Percentiles rank a stretch among this genome's conserved stretches.
These are phyloP conservation scores for Limonium bicolor DNA, from an alignment of 148 eudicot genomes.

Conservation along the genomic window DNA sequence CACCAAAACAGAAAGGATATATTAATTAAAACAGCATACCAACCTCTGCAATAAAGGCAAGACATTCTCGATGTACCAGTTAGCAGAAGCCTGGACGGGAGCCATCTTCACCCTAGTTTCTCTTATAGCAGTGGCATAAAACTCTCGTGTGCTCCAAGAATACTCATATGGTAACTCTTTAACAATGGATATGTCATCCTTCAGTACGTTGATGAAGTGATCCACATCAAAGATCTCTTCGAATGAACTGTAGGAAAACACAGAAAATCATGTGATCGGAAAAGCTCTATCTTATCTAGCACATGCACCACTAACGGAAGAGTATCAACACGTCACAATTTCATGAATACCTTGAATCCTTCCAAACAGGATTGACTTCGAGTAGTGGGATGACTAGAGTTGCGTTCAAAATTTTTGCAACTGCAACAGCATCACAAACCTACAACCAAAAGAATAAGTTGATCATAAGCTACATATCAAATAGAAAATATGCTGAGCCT, in stretches of 20 bases:
- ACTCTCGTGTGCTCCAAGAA: constrained; percentile 93
- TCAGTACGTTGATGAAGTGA: constrained; percentile 74
- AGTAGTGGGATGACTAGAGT: constrained; percentile 87
- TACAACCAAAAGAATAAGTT: constrained; percentile 11
- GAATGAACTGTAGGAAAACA: constrained; percentile 43
- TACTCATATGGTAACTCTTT: constrained; percentile 78
- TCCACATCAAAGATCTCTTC: constrained; percentile 89
- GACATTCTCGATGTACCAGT: constrained; percentile 84
- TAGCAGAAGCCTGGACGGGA: constrained; percentile 94
- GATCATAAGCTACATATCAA: too few relatives aligned
- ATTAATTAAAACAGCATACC: constrained; percentile 7
- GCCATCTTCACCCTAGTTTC: constrained; percentile 83
- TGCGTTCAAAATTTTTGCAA: constrained; percentile 92
- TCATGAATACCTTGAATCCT: constrained; percentile 64
- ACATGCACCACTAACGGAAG: too few relatives aligned
- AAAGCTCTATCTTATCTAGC: too few relatives aligned
- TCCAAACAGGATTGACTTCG: constrained; percentile 98
- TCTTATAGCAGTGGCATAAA: constrained; percentile 75
- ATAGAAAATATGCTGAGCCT: too few relatives aligned
- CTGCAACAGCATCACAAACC: constrained; percentile 98
- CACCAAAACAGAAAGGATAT: not conserved
- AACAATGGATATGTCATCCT: constrained; percentile 72
- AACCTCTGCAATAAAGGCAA: constrained; percentile 71
- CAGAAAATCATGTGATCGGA: too few relatives aligned
- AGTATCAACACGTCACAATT: not conserved